Evolutionary conservation across 2,329 filamentous ascomycete species (phyloP).

Genomic region (Aspergillus sp.): DNA sequence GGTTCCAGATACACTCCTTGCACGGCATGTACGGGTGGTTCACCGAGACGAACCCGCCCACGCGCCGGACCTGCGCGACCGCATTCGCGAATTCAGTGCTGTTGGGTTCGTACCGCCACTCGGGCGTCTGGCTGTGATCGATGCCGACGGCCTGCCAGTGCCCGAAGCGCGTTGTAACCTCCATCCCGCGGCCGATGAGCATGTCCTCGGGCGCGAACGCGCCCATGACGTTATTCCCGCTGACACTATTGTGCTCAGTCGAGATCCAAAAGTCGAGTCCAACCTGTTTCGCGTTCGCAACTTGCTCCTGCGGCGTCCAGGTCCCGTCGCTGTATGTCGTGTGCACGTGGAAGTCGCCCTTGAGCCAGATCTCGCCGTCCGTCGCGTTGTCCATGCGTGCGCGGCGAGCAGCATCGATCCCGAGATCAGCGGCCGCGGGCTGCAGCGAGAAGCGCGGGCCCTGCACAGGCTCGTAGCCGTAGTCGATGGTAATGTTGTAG

Average conservation of each 20-base stretch:
- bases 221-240: not conserved
- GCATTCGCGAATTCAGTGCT: not conserved
- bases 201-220: not conserved
- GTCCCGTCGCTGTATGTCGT: not conserved
- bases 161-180: not conserved
- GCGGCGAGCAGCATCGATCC: not conserved
- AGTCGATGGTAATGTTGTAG: not conserved
- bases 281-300: not conserved
- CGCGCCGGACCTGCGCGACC: not conserved
- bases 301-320: not conserved
- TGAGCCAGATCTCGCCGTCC: not conserved
- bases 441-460: not conserved
- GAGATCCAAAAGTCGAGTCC: not conserved
- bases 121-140: not conserved
- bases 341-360: not conserved
- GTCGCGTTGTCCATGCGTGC: not conserved
- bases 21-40: not conserved
- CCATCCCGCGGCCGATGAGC: not conserved
- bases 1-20: not conserved
- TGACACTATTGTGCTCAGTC: not conserved
- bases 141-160: not conserved
- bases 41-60: not conserved
- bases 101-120: not conserved
- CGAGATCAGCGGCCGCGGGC: not conserved
- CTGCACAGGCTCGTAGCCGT: not conserved